phyloP scores from a whole-genome alignment of 2,329 filamentous ascomycete genomes.

The Paecilomyces fulvus region DNA sequence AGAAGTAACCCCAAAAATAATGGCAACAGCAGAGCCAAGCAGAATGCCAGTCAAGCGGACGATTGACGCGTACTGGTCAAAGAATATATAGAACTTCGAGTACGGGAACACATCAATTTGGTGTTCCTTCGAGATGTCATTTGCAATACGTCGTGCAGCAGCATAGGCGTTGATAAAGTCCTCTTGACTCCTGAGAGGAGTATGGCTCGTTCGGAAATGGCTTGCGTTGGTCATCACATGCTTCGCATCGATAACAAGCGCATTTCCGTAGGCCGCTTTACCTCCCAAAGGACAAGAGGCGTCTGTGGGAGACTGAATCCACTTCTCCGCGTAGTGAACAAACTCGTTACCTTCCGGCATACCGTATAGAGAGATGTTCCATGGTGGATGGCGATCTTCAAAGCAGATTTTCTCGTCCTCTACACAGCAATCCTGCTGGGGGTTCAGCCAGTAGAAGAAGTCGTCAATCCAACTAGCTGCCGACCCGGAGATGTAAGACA shows the following conservation, averaged over 20 bases:
- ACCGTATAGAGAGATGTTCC: conserved; percentile 81
- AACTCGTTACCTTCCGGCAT: conserved; percentile 96
- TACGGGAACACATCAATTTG: conserved; percentile 87
- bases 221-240: conserved; percentile 64
- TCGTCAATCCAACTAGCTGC: conserved; percentile 96
- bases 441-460: conserved; percentile 94
- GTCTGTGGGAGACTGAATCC: conserved; percentile 70
- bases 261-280: conserved; percentile 75
- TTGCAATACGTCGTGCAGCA: conserved; percentile 77
- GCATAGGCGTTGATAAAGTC: conserved; percentile 92
- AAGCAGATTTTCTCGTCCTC: conserved; percentile 70
- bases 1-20: conserved; percentile 75
- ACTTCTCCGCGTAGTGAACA: conserved; percentile 72
- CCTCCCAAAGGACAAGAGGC: conserved; percentile 83
- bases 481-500: conserved; percentile 80
- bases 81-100: conserved; percentile 97
- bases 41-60: conserved; percentile 70
- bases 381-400: conserved; percentile 62
- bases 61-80: conserved; percentile 90
- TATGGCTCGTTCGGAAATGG: conserved; percentile 88
- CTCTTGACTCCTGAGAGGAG: conserved; percentile 73
- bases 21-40: conserved; percentile 70
- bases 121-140: conserved; percentile 62
- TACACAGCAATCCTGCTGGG: conserved; percentile 67
- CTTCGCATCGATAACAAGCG: conserved; percentile 67